Conservation (phyloP, 1,139 yeast species). For the Geotrichum fermentans region DNA sequence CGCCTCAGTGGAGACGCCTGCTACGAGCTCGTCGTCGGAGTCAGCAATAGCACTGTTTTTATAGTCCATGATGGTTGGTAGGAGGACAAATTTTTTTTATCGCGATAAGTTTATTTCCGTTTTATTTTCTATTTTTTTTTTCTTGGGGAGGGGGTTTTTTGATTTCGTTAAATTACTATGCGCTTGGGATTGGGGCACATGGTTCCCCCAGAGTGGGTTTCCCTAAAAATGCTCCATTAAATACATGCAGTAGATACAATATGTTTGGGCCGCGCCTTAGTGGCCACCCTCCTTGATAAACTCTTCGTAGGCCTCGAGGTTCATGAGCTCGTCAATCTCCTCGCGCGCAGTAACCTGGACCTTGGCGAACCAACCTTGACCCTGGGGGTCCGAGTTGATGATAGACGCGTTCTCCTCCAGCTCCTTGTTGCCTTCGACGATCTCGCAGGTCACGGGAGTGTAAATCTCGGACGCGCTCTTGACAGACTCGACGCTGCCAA, state of each 20-base stretch:
- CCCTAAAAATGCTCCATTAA: constrained; percentile 4
- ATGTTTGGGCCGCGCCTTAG: constrained; percentile 13
- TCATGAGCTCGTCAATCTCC: constrained; percentile 45
- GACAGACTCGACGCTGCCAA: constrained; percentile 93
- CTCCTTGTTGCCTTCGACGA: constrained; percentile 62
- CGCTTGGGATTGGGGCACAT: too few relatives aligned
- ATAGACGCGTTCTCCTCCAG: constrained; percentile 70
- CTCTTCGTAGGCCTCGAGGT: constrained; percentile 59
- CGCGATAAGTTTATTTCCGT: neutral
- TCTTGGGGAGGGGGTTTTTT: neutral
- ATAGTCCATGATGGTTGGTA: neutral
- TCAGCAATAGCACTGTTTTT: neutral
- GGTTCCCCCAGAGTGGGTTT: too few relatives aligned
- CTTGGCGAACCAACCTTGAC: constrained; percentile 90
- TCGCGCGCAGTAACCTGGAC: constrained; percentile 48
- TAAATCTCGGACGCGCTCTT: constrained; percentile 92
- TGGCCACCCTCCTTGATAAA: constrained; percentile 45
- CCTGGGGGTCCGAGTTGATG: constrained; percentile 85
- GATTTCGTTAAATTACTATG: too few relatives aligned
- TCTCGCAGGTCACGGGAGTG: constrained; percentile 77
- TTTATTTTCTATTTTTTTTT: neutral
- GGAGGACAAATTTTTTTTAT: neutral
- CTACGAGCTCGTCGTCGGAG: constrained; percentile 9
- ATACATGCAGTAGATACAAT: constrained; percentile 1
- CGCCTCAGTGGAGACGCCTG: neutral